phyloP scores from a whole-genome alignment of 805 yeast species.

The Komagataella phaffii region DNA sequence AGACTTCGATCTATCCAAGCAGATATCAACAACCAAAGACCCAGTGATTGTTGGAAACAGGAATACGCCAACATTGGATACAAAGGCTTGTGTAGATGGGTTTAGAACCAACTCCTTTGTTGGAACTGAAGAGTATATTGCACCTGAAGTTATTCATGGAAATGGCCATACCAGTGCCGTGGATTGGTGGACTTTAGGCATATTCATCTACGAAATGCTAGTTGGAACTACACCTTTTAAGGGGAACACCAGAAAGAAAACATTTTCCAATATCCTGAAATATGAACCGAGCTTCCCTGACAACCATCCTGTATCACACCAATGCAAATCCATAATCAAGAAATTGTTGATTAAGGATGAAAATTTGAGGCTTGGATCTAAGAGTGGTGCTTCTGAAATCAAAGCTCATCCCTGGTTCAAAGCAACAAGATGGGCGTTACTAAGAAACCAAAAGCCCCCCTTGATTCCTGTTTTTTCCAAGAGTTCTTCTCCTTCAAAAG shows the following conservation, averaged over 20 bases:
- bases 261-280: constrained; percentile 79
- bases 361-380: constrained; percentile 75
- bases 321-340: constrained; percentile 67
- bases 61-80: constrained; percentile 61
- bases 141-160: constrained; percentile 96
- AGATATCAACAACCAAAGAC: constrained; percentile 59
- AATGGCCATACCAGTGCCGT: constrained; percentile 97
- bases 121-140: constrained; percentile 97
- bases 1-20: constrained; percentile 92
- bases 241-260: constrained; percentile 77
- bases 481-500: not conserved
- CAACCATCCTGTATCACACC: constrained; percentile 49
- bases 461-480: constrained; percentile 67
- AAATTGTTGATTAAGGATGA: constrained; percentile 85
- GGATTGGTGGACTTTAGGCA: constrained; percentile 99
- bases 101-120: constrained; percentile 96
- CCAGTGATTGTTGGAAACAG: constrained; percentile 45
- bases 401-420: constrained; percentile 88
- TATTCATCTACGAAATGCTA: constrained; percentile 84
- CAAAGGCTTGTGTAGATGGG: constrained; percentile 90
- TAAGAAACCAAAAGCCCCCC: constrained; percentile 90
- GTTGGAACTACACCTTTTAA: constrained; percentile 95
- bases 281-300: constrained; percentile 76
- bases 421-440: constrained; percentile 86
- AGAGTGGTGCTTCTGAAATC: constrained; percentile 90